Evolutionary conservation across 495 filamentous ascomycete species (phyloP), one percentile per base, ranked within the genome.

Genomic region (Penicillium canariense): DNA sequence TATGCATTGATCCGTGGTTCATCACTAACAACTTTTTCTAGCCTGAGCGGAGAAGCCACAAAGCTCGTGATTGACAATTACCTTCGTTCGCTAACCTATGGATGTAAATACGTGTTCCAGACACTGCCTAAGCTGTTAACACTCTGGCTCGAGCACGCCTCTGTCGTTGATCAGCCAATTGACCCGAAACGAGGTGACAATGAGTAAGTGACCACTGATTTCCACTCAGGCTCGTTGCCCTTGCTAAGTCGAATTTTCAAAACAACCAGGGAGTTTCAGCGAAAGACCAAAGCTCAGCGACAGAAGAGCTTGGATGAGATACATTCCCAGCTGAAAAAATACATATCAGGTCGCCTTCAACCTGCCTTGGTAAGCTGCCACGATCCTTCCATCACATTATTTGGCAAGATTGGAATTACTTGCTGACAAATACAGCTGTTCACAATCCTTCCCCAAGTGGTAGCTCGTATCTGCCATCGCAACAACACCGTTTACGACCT

Each of bases 11-110:
- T 39, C 27, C 11, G 10, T 5, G n/a, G 23, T 36, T 17, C 22
- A 38, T 27, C 18, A 35, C 38, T 54, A 34, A 59, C 9, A 49
- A 50, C 30, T 25, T 44, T 18, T 52, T 25, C 15, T 48, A 76
- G 74, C 56, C 58, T 82, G 38, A 87, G 77, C 14, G 94, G 95
- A 23, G 92, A 97, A 65, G 86, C 80, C 0, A 86, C 89, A 6
- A 95, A 90, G 67, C 80, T 96, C 11, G 89, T 97, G 25, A 87
- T 96, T 56, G 90, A 97, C 60, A 96, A 95, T 63, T 97, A 93
- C 63, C 72, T 96, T 38, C 83, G 94, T 47, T 93, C 93, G 22
- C 78, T 97, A 35, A 82, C 80, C 17, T 92, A 85, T 64, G 94
- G 94, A 7, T 88, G 88, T 32, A 99, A 97, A 72, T 97, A 97